Evolutionary conservation across 805 yeast species (phyloP), one percentile per base, ranked within the genome.

Genomic region (Ogataea henricii): DNA sequence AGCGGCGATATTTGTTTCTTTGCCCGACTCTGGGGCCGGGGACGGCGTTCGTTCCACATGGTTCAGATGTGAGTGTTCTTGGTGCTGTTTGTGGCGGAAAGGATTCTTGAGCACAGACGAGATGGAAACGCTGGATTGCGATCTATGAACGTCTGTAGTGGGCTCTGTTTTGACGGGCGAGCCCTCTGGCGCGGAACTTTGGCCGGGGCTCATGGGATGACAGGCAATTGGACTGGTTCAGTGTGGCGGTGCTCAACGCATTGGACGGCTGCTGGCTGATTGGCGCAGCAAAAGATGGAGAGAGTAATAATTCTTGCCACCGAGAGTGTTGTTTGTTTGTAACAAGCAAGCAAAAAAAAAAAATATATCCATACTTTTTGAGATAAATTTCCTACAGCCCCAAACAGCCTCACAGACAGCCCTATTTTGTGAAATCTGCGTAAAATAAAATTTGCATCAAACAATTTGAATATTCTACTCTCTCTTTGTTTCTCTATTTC

Each of bases 71-170:
- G 22, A 16, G 6, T 16, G 45, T 2, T 29, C 44, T 13, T 23
- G 51, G 7, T 42, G 39, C 17, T 43, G 39, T n/a, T 43, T 46
- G 27, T 46, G 41, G 23, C 49, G 40, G 23, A 58, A 58, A 1
- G 59, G 58, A 34, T 52, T 56, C 29, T 51, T 57, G 34, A 59
- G 43, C 23, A 56, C 17, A 2, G 61, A 56, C 2, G 58, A 49
- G 6, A 59, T 38, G 1, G 64, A 59, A 7, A 52, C 51, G 20
- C 36, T 51, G 4, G 62, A 58, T 29, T 49, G 57, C 12, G 64
- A 57, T 18, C 54, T 43, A 26, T 45, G 52, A 30, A 51, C 46
- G 17, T 30, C 33, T 4, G 48, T 6, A 27, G 10, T 14, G 20
- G 20, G n/a, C 4, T 22, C 30, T 22, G 40, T n/a, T 17, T 23